phyloP scores from a whole-genome alignment of 768 basidiomycete species.

The Podaxis rugospora region DNA sequence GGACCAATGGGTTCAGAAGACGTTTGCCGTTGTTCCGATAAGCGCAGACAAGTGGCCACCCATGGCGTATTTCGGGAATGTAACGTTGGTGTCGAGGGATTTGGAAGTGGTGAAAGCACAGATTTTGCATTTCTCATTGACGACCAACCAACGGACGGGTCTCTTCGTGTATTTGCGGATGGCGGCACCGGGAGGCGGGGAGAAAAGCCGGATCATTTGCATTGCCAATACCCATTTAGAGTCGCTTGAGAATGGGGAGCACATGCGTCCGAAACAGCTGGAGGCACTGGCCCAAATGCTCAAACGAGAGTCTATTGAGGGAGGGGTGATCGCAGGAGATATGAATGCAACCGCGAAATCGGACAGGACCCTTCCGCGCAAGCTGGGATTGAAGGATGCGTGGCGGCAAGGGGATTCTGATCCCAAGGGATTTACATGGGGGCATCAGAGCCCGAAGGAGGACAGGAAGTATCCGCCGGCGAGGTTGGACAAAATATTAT shows the following conservation, averaged over 20 bases:
- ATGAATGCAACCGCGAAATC: slow-evolving; percentile 60
- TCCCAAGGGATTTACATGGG: slow-evolving; percentile 60
- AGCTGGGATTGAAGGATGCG: slow-evolving; percentile 53
- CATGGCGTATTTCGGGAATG: slow-evolving; percentile 52
- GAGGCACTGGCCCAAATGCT: slow-evolving; percentile 46
- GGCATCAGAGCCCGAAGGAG: slow-evolving; percentile 46
- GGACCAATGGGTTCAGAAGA: slow-evolving; percentile 57
- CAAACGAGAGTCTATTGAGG: slow-evolving; percentile 40
- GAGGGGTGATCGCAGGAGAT: slow-evolving; percentile 65
- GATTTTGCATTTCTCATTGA: slow-evolving; percentile 48
- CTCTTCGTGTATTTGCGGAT: slow-evolving; percentile 54
- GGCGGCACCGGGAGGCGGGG: slow-evolving; percentile 27
- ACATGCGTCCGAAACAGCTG: slow-evolving; percentile 47
- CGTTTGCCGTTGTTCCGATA: slow-evolving; percentile 57
- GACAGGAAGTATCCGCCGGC: slow-evolving; percentile 39
- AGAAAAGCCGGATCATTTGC: slow-evolving; percentile 42
- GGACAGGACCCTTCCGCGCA: slow-evolving; percentile 38
- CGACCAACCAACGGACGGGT: slow-evolving; percentile 49
- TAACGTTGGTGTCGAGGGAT: slow-evolving; percentile 61
- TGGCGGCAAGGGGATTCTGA: slow-evolving; percentile 46
- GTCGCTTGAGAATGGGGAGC: slow-evolving; percentile 44
- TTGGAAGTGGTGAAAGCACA: slow-evolving; percentile 45
- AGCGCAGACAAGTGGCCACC: slow-evolving; percentile 51
- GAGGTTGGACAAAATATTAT: slow-evolving; percentile 66
- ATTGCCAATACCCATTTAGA: slow-evolving; percentile 76